Percentiles rank a stretch among this genome's conserved stretches.
phyloP scores from a whole-genome alignment of 2,329 filamentous ascomycete species.

The Periconia sp. region DNA sequence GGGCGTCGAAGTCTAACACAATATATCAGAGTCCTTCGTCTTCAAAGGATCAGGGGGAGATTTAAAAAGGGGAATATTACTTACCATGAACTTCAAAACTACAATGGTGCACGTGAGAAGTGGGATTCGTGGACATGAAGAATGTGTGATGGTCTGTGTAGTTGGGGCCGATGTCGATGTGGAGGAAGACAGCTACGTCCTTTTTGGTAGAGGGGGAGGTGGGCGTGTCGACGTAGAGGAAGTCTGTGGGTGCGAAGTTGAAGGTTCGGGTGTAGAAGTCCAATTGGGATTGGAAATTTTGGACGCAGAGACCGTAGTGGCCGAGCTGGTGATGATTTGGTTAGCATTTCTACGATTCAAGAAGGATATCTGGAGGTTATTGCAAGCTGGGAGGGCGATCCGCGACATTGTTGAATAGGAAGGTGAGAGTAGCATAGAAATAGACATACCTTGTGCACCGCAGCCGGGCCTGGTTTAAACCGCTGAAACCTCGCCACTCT shows the following conservation, averaged over 20 bases:
- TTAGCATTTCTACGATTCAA: too few species aligned
- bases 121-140: constrained; percentile 53
- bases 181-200: constrained; percentile 58
- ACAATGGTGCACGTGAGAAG: constrained; percentile 67
- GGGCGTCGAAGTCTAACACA: constrained; percentile 65
- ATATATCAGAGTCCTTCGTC: not conserved
- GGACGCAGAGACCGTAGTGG: constrained; percentile 54
- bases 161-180: constrained; percentile 59
- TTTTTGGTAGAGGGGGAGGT: constrained; percentile 15
- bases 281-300: constrained; percentile 44
- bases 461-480: constrained; percentile 58
- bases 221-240: constrained; percentile 43
- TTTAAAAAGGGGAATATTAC: constrained; percentile 28
- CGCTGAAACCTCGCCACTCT: constrained; percentile 58
- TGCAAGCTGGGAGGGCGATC: too few species aligned
- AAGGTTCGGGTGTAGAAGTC: constrained; percentile 55
- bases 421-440: too few species aligned
- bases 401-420: too few species aligned
- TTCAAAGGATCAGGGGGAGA: not conserved
- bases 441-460: constrained; percentile 59
- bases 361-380: too few species aligned
- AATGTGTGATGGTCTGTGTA: constrained; percentile 63
- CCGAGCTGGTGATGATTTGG: too few species aligned
- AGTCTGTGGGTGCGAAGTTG: constrained; percentile 56
- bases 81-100: constrained; percentile 68